Conservation (phyloP, 495 filamentous ascomycete genomes). For the Tuber microsphaerosporum region DNA sequence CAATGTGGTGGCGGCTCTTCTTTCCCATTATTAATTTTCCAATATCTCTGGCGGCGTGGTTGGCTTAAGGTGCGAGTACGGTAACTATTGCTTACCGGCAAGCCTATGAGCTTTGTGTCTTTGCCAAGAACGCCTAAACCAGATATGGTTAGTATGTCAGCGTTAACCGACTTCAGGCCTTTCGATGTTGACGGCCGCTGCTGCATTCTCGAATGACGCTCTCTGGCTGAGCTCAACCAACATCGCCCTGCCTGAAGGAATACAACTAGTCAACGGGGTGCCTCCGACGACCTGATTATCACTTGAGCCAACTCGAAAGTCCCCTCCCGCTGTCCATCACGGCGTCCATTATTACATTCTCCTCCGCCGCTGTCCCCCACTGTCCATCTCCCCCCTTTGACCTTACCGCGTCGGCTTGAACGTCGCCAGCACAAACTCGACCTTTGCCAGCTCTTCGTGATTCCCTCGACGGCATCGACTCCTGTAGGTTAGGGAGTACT, state of each 20-base stretch:
- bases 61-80: not conserved
- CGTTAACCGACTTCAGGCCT: slow-evolving; percentile 33
- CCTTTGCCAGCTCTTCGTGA: not conserved
- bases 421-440: not conserved
- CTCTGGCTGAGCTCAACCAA: not conserved
- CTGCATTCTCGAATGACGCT: slow-evolving; percentile 18
- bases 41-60: not conserved
- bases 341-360: not conserved
- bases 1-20: not conserved
- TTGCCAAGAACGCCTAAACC: slow-evolving; percentile 27
- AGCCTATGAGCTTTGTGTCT: not conserved
- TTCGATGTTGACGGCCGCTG: slow-evolving; percentile 25
- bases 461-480: not conserved
- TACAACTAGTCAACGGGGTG: not conserved
- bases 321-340: not conserved
- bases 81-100: not conserved
- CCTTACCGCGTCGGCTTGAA: not conserved
- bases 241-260: not conserved
- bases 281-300: not conserved
- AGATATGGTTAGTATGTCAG: slow-evolving; percentile 26
- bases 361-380: not conserved
- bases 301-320: not conserved
- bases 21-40: not conserved
- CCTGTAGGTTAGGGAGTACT: not conserved
- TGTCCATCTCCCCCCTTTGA: not conserved